Evolutionary conservation across 2,329 filamentous ascomycete species (phyloP).

Genomic region (Exophiala sp.): DNA sequence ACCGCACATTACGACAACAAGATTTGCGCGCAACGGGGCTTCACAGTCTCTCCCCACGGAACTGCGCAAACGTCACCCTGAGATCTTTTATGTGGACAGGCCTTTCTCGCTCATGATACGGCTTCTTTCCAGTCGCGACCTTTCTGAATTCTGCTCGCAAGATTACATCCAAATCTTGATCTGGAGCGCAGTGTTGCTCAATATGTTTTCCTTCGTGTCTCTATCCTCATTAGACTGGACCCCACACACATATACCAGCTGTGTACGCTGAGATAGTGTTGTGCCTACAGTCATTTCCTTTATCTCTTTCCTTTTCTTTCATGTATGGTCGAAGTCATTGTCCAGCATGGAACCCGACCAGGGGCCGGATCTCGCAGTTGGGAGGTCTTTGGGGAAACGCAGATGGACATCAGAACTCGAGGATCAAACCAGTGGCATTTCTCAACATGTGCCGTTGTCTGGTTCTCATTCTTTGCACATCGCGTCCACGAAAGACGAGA

Average conservation of each 20-base stretch:
- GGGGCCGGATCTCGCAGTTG: not conserved
- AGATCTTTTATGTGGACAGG: no score
- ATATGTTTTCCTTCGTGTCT: conserved; percentile 19
- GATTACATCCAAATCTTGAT: not conserved
- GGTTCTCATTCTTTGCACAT: not conserved
- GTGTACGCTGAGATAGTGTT: conserved; percentile 15
- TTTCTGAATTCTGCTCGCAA: not conserved
- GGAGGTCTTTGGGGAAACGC: conserved; percentile 9
- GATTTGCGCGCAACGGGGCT: no score
- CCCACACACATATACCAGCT: conserved; percentile 17
- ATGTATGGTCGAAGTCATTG: conserved; percentile 6
- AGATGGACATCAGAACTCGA: conserved; percentile 5
- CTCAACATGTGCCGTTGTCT: not conserved
- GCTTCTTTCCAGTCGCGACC: not conserved
- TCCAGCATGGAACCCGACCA: conserved; percentile 6
- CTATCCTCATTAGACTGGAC: conserved; percentile 16
- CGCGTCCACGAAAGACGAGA: not conserved
- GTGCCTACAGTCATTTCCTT: conserved; percentile 9
- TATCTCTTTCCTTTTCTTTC: conserved; percentile 11
- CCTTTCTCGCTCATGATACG: no score
- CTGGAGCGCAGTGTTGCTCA: conserved; percentile 13
- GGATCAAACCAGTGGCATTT: not conserved
- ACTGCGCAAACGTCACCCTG: no score
- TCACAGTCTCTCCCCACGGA: no score
- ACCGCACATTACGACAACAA: no score